A percentile compares a stretch with the other conserved stretches of the same genome.
phyloP scores from a whole-genome alignment of 1,139 yeast species.

The Nakaseomyces sp. region DNA sequence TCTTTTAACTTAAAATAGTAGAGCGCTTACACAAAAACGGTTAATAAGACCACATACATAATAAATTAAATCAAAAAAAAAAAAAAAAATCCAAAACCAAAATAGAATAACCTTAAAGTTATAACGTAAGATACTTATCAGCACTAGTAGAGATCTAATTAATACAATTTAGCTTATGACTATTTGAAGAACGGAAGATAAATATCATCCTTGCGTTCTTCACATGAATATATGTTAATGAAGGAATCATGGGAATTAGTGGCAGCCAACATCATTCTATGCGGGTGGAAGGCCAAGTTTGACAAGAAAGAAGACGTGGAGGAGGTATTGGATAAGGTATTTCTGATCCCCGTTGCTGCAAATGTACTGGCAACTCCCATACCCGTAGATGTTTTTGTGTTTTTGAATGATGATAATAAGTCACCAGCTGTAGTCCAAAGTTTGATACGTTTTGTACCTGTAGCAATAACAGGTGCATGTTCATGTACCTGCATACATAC shows the following conservation, averaged over 20 bases:
- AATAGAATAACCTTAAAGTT: background rate
- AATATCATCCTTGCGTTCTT: conserved; percentile 23
- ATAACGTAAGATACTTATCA: no score
- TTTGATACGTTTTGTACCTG: conserved; percentile 76
- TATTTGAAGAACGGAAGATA: conserved; percentile 3
- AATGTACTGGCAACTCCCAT: conserved; percentile 26
- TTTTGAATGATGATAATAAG: conserved; percentile 51
- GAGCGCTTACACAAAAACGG: conserved; percentile 1
- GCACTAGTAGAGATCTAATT: no score
- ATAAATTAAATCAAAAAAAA: background rate
- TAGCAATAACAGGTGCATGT: conserved; percentile 88
- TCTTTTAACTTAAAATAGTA: no score
- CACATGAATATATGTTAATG: conserved; percentile 56
- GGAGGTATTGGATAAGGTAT: conserved; percentile 15
- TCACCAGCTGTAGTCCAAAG: conserved; percentile 86
- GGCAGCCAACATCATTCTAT: conserved; percentile 85
- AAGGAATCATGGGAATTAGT: conserved; percentile 73
- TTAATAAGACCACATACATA: background rate
- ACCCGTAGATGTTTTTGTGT: conserved; percentile 37
- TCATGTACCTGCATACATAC: conserved; percentile 80
- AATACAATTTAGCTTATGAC: background rate
- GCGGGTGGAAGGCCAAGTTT: conserved; percentile 79
- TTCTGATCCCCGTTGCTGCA: conserved; percentile 27
- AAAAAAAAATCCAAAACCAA: background rate
- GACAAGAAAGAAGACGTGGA: conserved; percentile 44